Evolutionary conservation across 495 filamentous ascomycete genomes (phyloP), one percentile per base, ranked within the genome.

Genomic region (Geoglossum glabrum): DNA sequence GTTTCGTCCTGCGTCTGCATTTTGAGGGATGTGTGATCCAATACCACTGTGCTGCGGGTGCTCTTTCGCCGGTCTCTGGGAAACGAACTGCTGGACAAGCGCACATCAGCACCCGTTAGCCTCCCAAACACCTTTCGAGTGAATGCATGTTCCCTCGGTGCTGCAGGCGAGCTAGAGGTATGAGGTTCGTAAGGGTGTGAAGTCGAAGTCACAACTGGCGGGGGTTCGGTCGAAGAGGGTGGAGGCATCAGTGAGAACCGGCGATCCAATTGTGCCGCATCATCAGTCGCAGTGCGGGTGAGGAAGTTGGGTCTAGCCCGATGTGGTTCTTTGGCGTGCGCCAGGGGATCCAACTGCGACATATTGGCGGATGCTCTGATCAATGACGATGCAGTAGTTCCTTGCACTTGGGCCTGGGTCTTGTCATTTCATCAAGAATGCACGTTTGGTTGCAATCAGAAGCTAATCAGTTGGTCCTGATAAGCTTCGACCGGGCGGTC

Each of bases 251-350:
- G 55, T n/a, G 70, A 69, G 46, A 40, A 62, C 26, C 68, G 64
- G 19, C 68, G 63, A 51, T 65, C 72, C 54, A 82, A 66, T 58
- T 76, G 72, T 26, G 70, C 67, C 38, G 69, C 73, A 69, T 79
- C 76, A 65, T 79, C 79, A 60, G 70, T 69, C n/a, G 79, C 71
- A 9, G 75, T 70, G 46, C 76, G 72, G 38, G 77, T 67, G 28
- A 74, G 71, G 64, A 81, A 80, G 59, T 72, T 77, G 15, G 77
- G 71, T 38, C 71, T 54, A 23, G 19, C 21, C 10, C 30, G 54
- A 28, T 31, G 21, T 0, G 56, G 7, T n/a, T 33, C 54, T 56
- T 30, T 52, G 49, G 49, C 4, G 5, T 11, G 11, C 17, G 49
- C 23, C 17, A 13, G 11, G 17, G 21, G 3, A 26, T 30, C 11